Evolutionary conservation across 805 yeast species (phyloP), one percentile per base, ranked within the genome.

Genomic region (Spathaspora girioi): DNA sequence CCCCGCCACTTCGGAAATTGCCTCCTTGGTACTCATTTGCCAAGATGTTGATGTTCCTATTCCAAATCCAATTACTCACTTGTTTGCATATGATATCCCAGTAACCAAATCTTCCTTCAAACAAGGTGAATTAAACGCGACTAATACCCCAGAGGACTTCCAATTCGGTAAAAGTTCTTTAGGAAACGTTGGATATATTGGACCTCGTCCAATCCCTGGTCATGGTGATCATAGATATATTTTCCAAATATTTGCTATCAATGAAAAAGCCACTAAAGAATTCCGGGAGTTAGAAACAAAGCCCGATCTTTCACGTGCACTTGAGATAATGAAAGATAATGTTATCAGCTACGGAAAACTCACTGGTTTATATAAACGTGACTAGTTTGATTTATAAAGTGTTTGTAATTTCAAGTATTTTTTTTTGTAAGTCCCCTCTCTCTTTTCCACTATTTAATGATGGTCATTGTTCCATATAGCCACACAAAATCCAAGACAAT

Each of bases 21-120:
- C 43, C 11, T 58, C 61, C 2, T 46, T 53, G 38, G 54, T 53
- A 4, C 2, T 58, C 3, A 18, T 56, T 20, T 46, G 51, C 42
- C 57, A 58, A 35, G 61, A 58, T 35, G 46, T 54, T 15, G 61
- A 55, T 47, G 50, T 49, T 14, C 61, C 61, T 4, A 12, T 55
- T 18, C 47, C 43, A 5, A 23, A 19, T 18, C 52, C 61, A 4
- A 45, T 50, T 18, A 51, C 51, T 9, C 60, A 58, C 40, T 46
- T 51, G 15, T 17, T 55, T 19, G 59, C 50, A 29, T 56, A 56
- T 41, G 46, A 53, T 20, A 53, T 58, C 19, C 50, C 29, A 8
- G 48, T 55, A 2, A 18, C 14, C 12, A 35, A 11, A 18, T 18
- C 41, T 7, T 17, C 10, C 3, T 49, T 52, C 29, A 43, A 43